Evolutionary conservation across 495 filamentous ascomycete species (phyloP), one percentile per base, ranked within the genome.

Genomic region (Aspergillus incahuasiensis): DNA sequence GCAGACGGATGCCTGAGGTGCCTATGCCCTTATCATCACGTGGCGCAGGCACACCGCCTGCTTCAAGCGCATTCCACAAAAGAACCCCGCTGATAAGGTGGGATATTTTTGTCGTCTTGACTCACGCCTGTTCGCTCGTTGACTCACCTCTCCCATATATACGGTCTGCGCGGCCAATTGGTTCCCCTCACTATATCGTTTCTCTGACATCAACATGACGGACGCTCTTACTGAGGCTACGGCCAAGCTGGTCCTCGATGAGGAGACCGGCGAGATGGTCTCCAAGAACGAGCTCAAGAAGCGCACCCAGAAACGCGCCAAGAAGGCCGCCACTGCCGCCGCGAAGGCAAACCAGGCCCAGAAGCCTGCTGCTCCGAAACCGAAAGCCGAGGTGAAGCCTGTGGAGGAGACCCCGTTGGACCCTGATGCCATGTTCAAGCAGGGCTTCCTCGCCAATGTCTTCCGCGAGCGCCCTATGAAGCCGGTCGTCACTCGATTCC

Each of bases 361-460:
- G 65, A 63, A 44, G 44, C 61, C 60, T 39, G 65, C 67, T 5
- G 35, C 70, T 28, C 65, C 66, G 30, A 67, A 61, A 44, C 63
- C 61, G 16, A 58, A 60, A 41, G 47, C 57, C 5, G 48, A 64
- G 44, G 74, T 72, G 48, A 57, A 70, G n/a, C 77, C 78, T 47
- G 67, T 59, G 44, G 53, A 61, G 30, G 58, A 68, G 18, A 68
- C 77, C 16, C 65, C 73, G 8, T 68, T 78, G 47, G 88, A 91
- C 58, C 81, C 85, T 0, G 78, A 89, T 54, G 73, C 81, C 55
- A 88, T 94, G 78, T 96, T 97, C 81, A 86, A 87, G 71, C 79
- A 84, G 58, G 91, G 91, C 34, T 97, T 89, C 75, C 80, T 96
- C 28, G 80, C 82, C 57, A 82, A 86, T 3, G 90, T 95, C 34